Evolutionary conservation across 2,329 filamentous ascomycete genomes (phyloP), one percentile per base, ranked within the genome.

Genomic region (Shiraia sp.): DNA sequence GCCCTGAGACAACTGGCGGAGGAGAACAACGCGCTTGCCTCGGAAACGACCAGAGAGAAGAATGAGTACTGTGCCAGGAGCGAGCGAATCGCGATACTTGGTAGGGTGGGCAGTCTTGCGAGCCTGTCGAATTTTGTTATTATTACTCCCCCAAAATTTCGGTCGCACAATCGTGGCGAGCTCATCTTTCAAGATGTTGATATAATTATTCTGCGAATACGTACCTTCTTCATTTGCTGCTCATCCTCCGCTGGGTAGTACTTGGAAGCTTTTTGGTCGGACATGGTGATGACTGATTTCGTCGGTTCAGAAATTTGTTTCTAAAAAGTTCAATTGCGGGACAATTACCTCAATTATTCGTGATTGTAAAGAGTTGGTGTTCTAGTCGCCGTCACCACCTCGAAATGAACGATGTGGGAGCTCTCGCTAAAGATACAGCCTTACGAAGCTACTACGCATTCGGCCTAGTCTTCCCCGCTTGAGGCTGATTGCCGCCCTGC

Each of bases 31-130:
- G 74, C 93, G 93, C 89, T 97, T 97, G 82, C 93, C 93, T 68
- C 93, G 90, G 89, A 97, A 99, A 72, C 93, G 92, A 70, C 93
- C 93, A 73, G 93, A 92, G 73, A 99, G 90, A 73, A 99, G 90
- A 79, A 99, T 97, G 72, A 99, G 87, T 72, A 99, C 83, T 71
- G 91, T 88, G 70, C 93, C 93, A 70, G 93, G 92, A 76, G 89
- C 82, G 71, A 99, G 91, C 61, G 88, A 87, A 72, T 87, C 79
- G 74, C 93, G 90, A 69, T 90, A 86, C 76, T 90, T 85, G 78
- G 90, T 88, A 68, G 90, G 81, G 72, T 89, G 90, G 75, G 92
- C 75, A 67, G 90, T 80, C 83, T 99, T 99, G 85, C 93, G 93
- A 75, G 89, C 84, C 93, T 97, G 72, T 9, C 4, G 8, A 28